A percentile compares a stretch with the other conserved stretches of the same genome.
Conservation (phyloP, 2,329 filamentous ascomycete species). For the Penicillium polonicum region DNA sequence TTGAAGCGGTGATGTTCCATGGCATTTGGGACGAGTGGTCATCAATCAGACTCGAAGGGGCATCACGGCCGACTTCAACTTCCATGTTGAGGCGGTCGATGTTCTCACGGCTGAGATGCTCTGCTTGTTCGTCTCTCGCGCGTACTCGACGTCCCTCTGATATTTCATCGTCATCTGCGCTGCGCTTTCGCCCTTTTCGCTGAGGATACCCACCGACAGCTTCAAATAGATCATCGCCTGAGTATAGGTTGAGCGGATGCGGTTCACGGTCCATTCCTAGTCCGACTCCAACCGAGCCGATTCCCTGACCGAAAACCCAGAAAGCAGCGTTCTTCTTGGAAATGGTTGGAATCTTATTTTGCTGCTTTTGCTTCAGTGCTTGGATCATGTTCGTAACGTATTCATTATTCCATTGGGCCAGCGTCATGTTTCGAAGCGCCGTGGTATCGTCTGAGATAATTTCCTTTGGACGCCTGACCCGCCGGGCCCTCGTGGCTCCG, state of each 20-base stretch:
- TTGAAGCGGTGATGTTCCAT: slow-evolving; percentile 63
- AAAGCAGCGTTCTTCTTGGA: slow-evolving; percentile 64
- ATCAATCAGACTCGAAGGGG: slow-evolving; percentile 64
- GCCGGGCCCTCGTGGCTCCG: slow-evolving; percentile 2
- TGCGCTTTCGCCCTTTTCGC: slow-evolving; percentile 30
- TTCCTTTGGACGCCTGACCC: slow-evolving; percentile 28
- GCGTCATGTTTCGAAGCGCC: slow-evolving; percentile 56
- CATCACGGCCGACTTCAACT: slow-evolving; percentile 70
- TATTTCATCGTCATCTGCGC: slow-evolving; percentile 23
- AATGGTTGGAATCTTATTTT: slow-evolving; percentile 42
- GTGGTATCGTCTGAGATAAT: slow-evolving; percentile 51
- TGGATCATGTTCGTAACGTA: slow-evolving; percentile 62
- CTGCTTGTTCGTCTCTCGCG: slow-evolving; percentile 36
- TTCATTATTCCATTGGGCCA: slow-evolving; percentile 57
- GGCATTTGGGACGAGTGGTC: slow-evolving; percentile 65
- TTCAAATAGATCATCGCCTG: slow-evolving; percentile 55
- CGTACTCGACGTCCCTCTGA: slow-evolving; percentile 38
- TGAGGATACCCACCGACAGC: slow-evolving; percentile 42
- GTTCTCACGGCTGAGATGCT: slow-evolving; percentile 32
- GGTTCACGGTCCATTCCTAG: slow-evolving; percentile 42
- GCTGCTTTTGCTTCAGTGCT: slow-evolving; percentile 46
- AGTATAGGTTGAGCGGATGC: slow-evolving; percentile 59
- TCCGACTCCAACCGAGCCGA: slow-evolving; percentile 54
- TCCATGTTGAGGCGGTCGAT: slow-evolving; percentile 35
- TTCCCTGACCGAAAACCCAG: slow-evolving; percentile 59